A percentile compares a stretch with the other conserved stretches of the same genome.
These are phyloP conservation scores for Citrus reticulata DNA, from an alignment of 345 rosid species.

Conservation along the genomic window DNA sequence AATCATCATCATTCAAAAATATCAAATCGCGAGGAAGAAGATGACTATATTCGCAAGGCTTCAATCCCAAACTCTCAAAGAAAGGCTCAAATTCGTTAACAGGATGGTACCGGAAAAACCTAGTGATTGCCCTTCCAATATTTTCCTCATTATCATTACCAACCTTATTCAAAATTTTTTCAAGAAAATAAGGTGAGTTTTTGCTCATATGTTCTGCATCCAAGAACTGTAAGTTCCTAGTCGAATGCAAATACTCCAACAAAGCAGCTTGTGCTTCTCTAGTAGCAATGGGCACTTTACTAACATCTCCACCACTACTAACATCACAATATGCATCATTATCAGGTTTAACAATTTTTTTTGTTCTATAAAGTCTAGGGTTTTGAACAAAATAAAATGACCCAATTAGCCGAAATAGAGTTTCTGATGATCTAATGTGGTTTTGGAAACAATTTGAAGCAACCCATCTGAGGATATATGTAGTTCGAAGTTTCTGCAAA, in stretches of 20 bases:
- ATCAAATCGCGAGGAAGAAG: constrained; percentile 47
- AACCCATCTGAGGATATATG: constrained; percentile 42
- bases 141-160: constrained; percentile 20
- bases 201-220: constrained; percentile 71
- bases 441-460: constrained; percentile 25
- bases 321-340: background rate
- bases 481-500: constrained; percentile 31
- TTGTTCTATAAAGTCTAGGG: constrained; percentile 42
- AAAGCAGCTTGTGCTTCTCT: constrained; percentile 63
- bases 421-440: constrained; percentile 14
- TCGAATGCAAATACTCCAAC: constrained; percentile 59
- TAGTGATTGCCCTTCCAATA: constrained; percentile 30
- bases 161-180: constrained; percentile 35
- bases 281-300: constrained; percentile 24
- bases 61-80: constrained; percentile 75
- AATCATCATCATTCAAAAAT: constrained; percentile 60
- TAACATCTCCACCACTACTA: constrained; percentile 9
- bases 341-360: background rate
- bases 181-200: constrained; percentile 55
- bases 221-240: constrained; percentile 49
- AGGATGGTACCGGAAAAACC: constrained; percentile 65
- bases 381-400: constrained; percentile 23
- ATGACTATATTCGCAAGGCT: constrained; percentile 35
- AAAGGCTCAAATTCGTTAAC: constrained; percentile 90
- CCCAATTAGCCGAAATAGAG: constrained; percentile 18